A percentile compares a stretch with the other conserved stretches of the same genome.
These are phyloP conservation scores for Dryadomyces sulphureus DNA, from an alignment of 2,329 filamentous ascomycete genomes.

Conservation along the genomic window DNA sequence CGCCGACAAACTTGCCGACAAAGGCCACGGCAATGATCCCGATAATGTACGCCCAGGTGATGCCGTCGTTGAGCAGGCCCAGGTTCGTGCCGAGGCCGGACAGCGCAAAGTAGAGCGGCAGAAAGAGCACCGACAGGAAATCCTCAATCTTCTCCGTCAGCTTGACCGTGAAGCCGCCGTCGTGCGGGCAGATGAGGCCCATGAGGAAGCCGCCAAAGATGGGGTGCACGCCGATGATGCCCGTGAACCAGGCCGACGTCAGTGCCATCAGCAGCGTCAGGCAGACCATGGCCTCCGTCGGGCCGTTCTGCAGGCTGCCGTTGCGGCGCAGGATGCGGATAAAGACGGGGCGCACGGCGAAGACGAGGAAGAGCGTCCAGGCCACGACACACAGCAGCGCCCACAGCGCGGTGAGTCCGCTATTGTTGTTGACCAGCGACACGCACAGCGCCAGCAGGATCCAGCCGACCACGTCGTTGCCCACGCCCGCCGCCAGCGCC, in stretches of 20 bases:
- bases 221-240: constrained; percentile 77
- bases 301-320: constrained; percentile 72
- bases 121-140: constrained; percentile 65
- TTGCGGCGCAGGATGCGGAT: constrained; percentile 58
- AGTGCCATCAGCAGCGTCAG: constrained; percentile 70
- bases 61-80: constrained; percentile 65
- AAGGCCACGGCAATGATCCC: constrained; percentile 74
- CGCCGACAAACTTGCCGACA: constrained; percentile 69
- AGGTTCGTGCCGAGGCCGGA: constrained; percentile 83
- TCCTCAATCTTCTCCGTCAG: constrained; percentile 92
- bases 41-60: constrained; percentile 81
- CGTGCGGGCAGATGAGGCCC: constrained; percentile 79
- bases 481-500: constrained; percentile 77
- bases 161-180: constrained; percentile 80
- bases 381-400: constrained; percentile 64
- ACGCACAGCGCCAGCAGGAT: constrained; percentile 86
- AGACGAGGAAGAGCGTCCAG: constrained; percentile 63
- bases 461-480: constrained; percentile 87
- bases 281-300: constrained; percentile 70
- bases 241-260: constrained; percentile 71
- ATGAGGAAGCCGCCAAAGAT: constrained; percentile 91
- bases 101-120: constrained; percentile 86
- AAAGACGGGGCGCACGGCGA: constrained; percentile 58
- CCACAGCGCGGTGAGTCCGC: constrained; percentile 69
- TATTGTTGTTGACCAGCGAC: constrained; percentile 76